Evolutionary conservation across 345 rosid genomes (phyloP).

Genomic region (Euphorbia pulcherrima): DNA sequence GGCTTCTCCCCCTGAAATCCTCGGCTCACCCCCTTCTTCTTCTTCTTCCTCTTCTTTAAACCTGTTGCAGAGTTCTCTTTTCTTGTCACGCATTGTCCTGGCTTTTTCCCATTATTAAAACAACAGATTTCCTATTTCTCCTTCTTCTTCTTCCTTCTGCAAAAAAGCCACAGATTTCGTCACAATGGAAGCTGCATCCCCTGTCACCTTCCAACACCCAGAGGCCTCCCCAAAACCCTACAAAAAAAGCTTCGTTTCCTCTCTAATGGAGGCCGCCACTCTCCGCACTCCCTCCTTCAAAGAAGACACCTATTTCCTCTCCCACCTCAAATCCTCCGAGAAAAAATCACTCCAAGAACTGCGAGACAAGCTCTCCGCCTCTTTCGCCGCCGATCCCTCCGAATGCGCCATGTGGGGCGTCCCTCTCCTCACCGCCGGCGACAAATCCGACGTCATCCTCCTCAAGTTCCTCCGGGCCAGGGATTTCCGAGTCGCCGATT

Average conservation of each 20-base stretch:
- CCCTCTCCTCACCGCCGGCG: constrained; percentile 54
- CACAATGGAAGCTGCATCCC: constrained; percentile 38
- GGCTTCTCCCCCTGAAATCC: constrained; percentile 16
- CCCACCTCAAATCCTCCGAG: constrained; percentile 71
- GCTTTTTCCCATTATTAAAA: neutral
- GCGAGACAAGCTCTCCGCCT: constrained; percentile 48
- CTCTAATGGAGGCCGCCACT: constrained; percentile 71
- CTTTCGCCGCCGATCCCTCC: constrained; percentile 19
- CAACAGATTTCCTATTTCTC: neutral
- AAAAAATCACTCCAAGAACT: constrained; percentile 71
- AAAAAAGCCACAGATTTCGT: constrained; percentile 12
- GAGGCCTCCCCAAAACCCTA: constrained; percentile 38
- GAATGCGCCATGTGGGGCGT: constrained; percentile 75
- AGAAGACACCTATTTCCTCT: constrained; percentile 78
- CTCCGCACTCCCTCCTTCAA: constrained; percentile 63
- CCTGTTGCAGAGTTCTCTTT: neutral
- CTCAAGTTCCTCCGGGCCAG: constrained; percentile 85
- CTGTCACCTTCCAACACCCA: constrained; percentile 32
- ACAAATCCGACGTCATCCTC: constrained; percentile 72
- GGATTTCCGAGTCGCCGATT: constrained; percentile 66
- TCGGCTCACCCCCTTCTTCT: constrained; percentile 4
- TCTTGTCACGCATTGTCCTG: constrained; percentile 5
- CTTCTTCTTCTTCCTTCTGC: neutral
- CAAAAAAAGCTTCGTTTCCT: constrained; percentile 68
- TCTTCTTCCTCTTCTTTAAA: neutral